Percentiles rank a stretch among this genome's conserved stretches.
These are phyloP conservation scores for Plasmodium reichenowi DNA, from an alignment of 169 alveolate species.

Conservation along the genomic window DNA sequence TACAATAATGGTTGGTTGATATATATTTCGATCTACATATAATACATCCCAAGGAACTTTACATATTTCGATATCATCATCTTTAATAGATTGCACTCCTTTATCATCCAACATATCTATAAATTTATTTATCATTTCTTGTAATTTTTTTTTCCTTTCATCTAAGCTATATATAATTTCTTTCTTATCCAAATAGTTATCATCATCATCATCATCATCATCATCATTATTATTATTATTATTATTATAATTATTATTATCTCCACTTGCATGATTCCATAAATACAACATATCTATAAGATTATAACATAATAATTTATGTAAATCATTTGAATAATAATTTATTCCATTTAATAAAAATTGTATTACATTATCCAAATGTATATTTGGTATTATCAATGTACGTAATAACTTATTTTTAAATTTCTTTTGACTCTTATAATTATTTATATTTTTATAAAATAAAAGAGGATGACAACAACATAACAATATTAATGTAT, in stretches of 20 bases:
- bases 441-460: slow-evolving; percentile 38
- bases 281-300: slow-evolving; percentile 32
- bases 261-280: neutral
- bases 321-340: slow-evolving; percentile 38
- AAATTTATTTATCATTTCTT: slow-evolving; percentile 23
- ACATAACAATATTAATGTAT: slow-evolving; percentile 37
- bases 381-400: slow-evolving; percentile 19
- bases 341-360: slow-evolving; percentile 47
- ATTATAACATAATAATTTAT: slow-evolving; percentile 36
- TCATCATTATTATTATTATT: neutral
- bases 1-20: slow-evolving; percentile 64
- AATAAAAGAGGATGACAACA: slow-evolving; percentile 43
- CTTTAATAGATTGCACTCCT: slow-evolving; percentile 36
- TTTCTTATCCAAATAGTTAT: neutral
- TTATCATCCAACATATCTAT: slow-evolving; percentile 72
- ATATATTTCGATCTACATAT: slow-evolving; percentile 65
- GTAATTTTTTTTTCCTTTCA: slow-evolving; percentile 24
- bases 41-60: slow-evolving; percentile 46
- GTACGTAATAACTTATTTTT: slow-evolving; percentile 16
- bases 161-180: neutral
- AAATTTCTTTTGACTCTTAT: slow-evolving; percentile 40
- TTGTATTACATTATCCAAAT: slow-evolving; percentile 23
- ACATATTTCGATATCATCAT: slow-evolving; percentile 71
- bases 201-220: neutral
- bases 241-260: neutral